Conservation (phyloP, 352 stramenopile species). For the Phytopythium ostracodes region DNA sequence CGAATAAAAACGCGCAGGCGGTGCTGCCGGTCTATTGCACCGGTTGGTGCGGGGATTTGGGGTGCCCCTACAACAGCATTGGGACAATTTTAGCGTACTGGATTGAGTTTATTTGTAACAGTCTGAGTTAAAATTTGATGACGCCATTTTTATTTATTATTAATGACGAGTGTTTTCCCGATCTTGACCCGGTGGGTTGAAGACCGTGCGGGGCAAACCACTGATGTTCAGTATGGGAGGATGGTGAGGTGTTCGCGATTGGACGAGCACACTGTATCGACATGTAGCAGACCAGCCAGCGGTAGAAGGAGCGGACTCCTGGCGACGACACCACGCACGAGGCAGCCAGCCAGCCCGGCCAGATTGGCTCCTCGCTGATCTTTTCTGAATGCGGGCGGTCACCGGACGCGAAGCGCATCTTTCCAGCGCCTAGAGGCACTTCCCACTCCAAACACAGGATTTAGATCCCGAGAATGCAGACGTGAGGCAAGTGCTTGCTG, state of each 20-base stretch:
- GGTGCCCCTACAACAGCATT: no score
- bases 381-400: background rate
- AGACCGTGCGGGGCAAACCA: background rate
- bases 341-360: no score
- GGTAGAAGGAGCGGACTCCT: background rate
- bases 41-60: no score
- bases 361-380: background rate
- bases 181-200: background rate
- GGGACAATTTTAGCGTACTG: background rate
- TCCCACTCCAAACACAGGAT: no score
- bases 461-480: no score
- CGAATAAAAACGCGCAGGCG: no score
- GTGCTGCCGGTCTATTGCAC: no score
- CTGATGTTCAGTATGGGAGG: no score
- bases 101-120: background rate
- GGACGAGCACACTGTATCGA: background rate
- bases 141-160: background rate
- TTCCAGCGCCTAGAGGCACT: no score
- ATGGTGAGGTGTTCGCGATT: background rate
- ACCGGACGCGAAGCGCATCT: no score
- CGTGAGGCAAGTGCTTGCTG: no score
- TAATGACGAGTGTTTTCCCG: background rate
- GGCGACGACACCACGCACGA: background rate
- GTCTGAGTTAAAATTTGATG: background rate
- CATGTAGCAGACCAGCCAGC: background rate